phyloP scores from a whole-genome alignment of 1,284 basidiomycete species.

The Pyrrhoderma lamaoense region DNA sequence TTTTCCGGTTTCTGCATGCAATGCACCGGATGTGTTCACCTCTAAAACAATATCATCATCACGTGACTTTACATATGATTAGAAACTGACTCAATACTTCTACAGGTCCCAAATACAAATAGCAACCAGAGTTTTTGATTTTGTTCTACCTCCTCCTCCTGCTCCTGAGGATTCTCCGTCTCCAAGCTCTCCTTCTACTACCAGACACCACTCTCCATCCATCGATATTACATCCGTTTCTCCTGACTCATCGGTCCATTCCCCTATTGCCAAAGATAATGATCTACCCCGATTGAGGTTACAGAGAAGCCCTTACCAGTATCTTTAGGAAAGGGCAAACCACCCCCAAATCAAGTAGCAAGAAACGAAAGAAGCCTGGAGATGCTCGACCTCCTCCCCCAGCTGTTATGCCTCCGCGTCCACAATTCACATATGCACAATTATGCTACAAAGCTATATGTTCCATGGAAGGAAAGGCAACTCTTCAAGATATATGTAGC shows the following conservation, averaged over 20 bases:
- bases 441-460: slow-evolving; percentile 76
- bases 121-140: slow-evolving; percentile 95
- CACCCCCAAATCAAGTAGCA: slow-evolving; percentile 39
- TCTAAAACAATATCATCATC: neutral
- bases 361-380: slow-evolving; percentile 69
- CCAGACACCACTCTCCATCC: slow-evolving; percentile 55
- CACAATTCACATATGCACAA: slow-evolving; percentile 69
- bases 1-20: too few species aligned
- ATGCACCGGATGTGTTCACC: too few species aligned
- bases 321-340: slow-evolving; percentile 29
- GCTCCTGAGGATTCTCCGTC: slow-evolving; percentile 69
- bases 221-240: slow-evolving; percentile 76
- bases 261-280: slow-evolving; percentile 38
- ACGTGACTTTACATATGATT: slow-evolving; percentile 17
- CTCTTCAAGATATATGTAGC: slow-evolving; percentile 84
- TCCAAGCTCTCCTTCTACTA: slow-evolving; percentile 60
- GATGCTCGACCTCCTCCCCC: slow-evolving; percentile 40
- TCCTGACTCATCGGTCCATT: slow-evolving; percentile 70
- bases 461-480: slow-evolving; percentile 75
- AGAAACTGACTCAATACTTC: slow-evolving; percentile 14
- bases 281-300: slow-evolving; percentile 23
- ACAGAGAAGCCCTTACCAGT: slow-evolving; percentile 21
- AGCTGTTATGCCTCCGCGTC: slow-evolving; percentile 74
- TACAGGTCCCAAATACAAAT: slow-evolving; percentile 96
- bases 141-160: slow-evolving; percentile 78